phyloP scores from a whole-genome alignment of 2,329 filamentous ascomycete genomes.

The Calonectria leucothoes region DNA sequence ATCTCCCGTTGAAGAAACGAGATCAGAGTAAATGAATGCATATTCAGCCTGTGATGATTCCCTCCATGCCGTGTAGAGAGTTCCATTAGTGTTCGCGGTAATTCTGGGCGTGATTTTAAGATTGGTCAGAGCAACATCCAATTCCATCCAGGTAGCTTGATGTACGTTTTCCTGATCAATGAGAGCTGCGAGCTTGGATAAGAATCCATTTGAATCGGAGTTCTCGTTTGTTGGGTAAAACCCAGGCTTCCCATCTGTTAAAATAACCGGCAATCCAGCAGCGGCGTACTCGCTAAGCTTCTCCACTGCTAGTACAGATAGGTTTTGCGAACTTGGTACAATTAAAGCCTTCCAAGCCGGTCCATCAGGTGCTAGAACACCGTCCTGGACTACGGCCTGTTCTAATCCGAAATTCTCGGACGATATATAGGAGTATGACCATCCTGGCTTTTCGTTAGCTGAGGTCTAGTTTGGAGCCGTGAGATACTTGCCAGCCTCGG shows the following conservation, averaged over 20 bases:
- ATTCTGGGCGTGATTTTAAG: not conserved
- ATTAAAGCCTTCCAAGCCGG: not conserved
- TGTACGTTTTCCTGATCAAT: not conserved
- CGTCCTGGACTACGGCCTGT: not conserved
- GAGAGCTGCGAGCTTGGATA: not conserved
- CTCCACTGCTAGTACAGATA: not conserved
- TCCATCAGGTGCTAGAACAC: not conserved
- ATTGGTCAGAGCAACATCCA: not conserved
- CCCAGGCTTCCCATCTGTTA: not conserved
- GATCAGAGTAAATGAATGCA: conserved; percentile 8
- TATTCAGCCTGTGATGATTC: not conserved
- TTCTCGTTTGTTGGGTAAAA: not conserved
- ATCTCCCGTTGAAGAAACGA: not conserved
- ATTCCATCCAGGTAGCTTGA: not conserved
- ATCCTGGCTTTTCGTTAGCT: not conserved
- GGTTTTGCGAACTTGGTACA: not conserved
- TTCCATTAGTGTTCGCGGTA: not conserved
- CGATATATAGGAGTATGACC: conserved; percentile 9
- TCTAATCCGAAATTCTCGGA: not conserved
- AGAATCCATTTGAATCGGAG: not conserved
- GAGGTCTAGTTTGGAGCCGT: no score
- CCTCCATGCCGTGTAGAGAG: conserved; percentile 3
- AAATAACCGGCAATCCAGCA: conserved; percentile 3
- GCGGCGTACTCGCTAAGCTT: not conserved
- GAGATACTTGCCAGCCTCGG: not conserved